Conservation (phyloP, 768 basidiomycete species). For the Tylopilus rubrobrunneus region DNA sequence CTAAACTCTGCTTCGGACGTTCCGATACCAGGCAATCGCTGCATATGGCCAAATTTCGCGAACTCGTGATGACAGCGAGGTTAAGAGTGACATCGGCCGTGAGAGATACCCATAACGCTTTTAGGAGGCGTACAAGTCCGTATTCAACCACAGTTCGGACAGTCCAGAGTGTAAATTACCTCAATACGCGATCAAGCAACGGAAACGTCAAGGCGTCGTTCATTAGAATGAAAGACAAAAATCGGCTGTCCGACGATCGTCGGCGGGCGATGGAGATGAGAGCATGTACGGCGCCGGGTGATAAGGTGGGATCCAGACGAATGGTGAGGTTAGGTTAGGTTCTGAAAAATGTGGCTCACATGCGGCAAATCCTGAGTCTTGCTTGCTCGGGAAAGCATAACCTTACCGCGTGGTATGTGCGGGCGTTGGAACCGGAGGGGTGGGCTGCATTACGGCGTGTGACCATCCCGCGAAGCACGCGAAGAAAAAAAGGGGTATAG, state of each 20-base stretch:
- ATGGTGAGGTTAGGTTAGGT: not conserved
- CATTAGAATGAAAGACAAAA: not conserved
- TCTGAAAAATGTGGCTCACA: conserved; percentile 1
- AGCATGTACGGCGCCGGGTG: not conserved
- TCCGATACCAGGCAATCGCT: not conserved
- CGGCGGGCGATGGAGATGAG: conserved; percentile 1
- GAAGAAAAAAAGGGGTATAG: not conserved
- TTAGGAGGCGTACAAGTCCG: not conserved
- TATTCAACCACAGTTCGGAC: not conserved
- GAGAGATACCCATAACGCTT: not conserved
- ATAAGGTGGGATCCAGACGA: conserved; percentile 13
- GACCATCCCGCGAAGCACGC: too few species aligned
- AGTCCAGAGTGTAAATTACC: not conserved
- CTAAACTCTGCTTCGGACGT: not conserved
- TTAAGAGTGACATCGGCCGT: not conserved
- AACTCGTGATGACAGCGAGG: not conserved
- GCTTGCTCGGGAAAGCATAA: not conserved
- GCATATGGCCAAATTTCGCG: not conserved
- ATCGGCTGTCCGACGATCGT: not conserved
- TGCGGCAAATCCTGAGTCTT: not conserved
- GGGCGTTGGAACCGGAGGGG: conserved; percentile 2
- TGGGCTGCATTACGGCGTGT: not conserved
- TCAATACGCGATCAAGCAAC: not conserved
- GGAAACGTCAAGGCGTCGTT: not conserved
- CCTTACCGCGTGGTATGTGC: conserved; percentile 6